Base-by-base conservation (phyloP, 2,329 filamentous ascomycete species). In the Epichloe sylvatica region DNA sequence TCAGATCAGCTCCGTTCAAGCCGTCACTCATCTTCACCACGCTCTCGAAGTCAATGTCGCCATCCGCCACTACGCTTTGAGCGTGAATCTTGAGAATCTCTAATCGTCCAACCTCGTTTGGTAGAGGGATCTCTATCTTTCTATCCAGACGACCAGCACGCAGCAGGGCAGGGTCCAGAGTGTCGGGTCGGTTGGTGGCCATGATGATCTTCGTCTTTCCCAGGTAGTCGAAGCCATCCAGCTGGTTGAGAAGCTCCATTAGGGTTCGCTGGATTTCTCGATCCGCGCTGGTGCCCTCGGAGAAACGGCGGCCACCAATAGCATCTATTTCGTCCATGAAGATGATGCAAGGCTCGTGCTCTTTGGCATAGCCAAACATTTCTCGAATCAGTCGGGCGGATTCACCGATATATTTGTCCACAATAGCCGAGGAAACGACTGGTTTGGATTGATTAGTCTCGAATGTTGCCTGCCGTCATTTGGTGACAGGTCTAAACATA, bases 291-390 rank as follows among this genome's bases (percentile, higher is more conserved):
- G 92, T 98, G 58, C 94, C 92, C 68, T 98, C 92, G 0, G 88
- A 95, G 70, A 98, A 98, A 61, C 92, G 80, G 60, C 94, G 81
- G 55, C 94, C 94, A 66, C 92, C 92, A 62, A 98, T 98, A 63
- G 92, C 92, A 64, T 98, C 92, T 64, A 98, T 98, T 71, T 98
- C 92, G 75, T 98, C 94, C 92, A 98, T 98, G 78, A 98, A 98
- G 71, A 98, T 98, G 68, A 98, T 98, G 68, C 92, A 98, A 38
- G 92, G 92, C 69, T 98, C 92, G 67, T 98, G 92, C 67, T 98
- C 94, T 71, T 96, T 97, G 61, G 94, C 92, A 64, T 98, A 98
- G 51, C 92, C 94, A 64, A 98, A 98, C 94, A 98, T 98, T 69
- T 98, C 92, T 67, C 92, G 83, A 62, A 98, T 98, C 57, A 98